Evolutionary conservation across 768 basidiomycete genomes (phyloP).

Genomic region (Mycena epipterygia): DNA sequence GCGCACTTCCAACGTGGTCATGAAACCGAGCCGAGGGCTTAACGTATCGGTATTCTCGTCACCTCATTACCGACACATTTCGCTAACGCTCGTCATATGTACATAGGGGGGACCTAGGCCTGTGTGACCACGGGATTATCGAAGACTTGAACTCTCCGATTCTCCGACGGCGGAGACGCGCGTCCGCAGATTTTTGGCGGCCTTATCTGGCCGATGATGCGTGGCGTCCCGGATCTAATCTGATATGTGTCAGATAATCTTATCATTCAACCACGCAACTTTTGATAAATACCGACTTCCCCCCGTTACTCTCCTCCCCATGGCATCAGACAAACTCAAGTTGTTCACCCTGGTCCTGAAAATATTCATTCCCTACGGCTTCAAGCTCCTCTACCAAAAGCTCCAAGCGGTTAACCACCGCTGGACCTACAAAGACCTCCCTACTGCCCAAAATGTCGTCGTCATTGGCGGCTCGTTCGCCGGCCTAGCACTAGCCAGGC

Average conservation of each 20-base stretch:
- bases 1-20: too few species aligned
- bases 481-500: conserved; percentile 34
- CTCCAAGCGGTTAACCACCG: neutral
- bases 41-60: too few species aligned
- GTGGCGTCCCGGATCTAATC: too few species aligned
- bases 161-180: too few species aligned
- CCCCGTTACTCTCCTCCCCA: neutral
- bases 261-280: neutral
- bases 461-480: conserved; percentile 14
- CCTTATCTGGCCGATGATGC: too few species aligned
- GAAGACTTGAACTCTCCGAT: too few species aligned
- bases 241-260: neutral
- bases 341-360: neutral
- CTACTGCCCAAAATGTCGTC: conserved; percentile 8
- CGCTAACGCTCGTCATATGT: too few species aligned
- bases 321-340: neutral
- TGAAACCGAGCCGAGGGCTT: too few species aligned
- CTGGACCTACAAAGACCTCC: conserved; percentile 12
- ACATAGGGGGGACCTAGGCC: too few species aligned
- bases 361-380: neutral
- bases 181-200: too few species aligned
- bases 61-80: too few species aligned
- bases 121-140: too few species aligned
- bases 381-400: neutral
- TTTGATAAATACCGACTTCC: neutral